Evolutionary conservation across 2,329 filamentous ascomycete species (phyloP).

Genomic region (Nemania sp.): DNA sequence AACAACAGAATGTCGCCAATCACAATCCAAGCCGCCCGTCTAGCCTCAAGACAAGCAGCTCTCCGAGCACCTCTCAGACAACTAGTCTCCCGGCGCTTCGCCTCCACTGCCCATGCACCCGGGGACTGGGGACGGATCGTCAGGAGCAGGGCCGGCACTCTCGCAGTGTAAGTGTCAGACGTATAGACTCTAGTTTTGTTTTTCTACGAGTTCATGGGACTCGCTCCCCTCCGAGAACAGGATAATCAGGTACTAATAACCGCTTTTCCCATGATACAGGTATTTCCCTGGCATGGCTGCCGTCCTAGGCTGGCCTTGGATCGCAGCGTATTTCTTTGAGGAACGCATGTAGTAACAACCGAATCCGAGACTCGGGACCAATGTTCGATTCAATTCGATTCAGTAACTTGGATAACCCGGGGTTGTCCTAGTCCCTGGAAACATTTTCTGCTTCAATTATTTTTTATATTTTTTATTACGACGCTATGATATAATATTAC

Average conservation of each 20-base stretch:
- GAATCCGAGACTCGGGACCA: too few relatives aligned
- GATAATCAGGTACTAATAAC: conserved; percentile 11
- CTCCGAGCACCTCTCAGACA: conserved; percentile 9
- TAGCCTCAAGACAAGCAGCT: conserved; percentile 20
- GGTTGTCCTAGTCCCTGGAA: too few relatives aligned
- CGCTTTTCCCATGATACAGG: conserved; percentile 31
- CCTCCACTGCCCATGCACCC: conserved; percentile 5
- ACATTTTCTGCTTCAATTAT: too few relatives aligned
- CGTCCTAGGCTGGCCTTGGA: conserved; percentile 47
- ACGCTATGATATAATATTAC: too few relatives aligned
- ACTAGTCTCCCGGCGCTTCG: conserved; percentile 16
- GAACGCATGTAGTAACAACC: background rate
- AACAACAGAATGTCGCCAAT: conserved; percentile 19
- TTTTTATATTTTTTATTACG: too few relatives aligned
- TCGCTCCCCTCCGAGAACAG: background rate
- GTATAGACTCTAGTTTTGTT: too few relatives aligned
- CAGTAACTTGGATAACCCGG: too few relatives aligned
- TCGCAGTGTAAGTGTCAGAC: conserved; percentile 43
- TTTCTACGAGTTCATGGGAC: too few relatives aligned
- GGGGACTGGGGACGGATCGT: conserved; percentile 46
- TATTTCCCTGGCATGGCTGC: conserved; percentile 43
- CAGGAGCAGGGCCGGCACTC: conserved; percentile 38
- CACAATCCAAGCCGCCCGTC: conserved; percentile 20
- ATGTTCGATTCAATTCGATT: too few relatives aligned
- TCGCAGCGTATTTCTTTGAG: conserved; percentile 20